Evolutionary conservation across 768 basidiomycete species (phyloP).

Genomic region (Phaeolepiota aurea): DNA sequence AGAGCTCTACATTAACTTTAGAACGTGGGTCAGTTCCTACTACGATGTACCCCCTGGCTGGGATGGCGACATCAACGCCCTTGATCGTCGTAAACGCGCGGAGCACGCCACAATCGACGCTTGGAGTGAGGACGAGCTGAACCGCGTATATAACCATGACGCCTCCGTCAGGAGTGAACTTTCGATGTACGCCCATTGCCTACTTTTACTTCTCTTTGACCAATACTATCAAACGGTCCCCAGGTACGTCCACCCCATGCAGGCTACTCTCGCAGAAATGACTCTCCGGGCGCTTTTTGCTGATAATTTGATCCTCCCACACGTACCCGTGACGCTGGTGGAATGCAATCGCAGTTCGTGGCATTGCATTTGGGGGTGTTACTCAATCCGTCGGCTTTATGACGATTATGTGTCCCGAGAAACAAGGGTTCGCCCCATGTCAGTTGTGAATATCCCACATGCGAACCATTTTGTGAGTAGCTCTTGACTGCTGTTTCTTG

Average conservation of each 20-base stretch:
- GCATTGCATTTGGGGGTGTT: conserved; percentile 15
- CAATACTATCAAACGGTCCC: not conserved
- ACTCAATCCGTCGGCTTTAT: conserved; percentile 10
- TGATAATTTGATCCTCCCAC: conserved; percentile 13
- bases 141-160: conserved; percentile 8
- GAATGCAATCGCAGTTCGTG: conserved; percentile 13
- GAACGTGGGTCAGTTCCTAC: conserved; percentile 20
- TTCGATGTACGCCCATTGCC: conserved; percentile 10
- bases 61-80: conserved; percentile 9
- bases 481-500: not conserved
- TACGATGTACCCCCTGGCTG: conserved; percentile 13
- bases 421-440: conserved; percentile 12
- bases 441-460: conserved; percentile 14
- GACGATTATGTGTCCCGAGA: conserved; percentile 11
- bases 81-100: conserved; percentile 14
- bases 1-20: conserved; percentile 14
- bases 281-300: conserved; percentile 14
- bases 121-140: conserved; percentile 14
- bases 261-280: conserved; percentile 10
- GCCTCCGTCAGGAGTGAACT: conserved; percentile 12
- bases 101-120: conserved; percentile 10
- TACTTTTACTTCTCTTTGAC: not conserved
- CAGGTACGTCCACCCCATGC: conserved; percentile 15
- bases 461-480: conserved; percentile 28
- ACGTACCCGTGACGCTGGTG: conserved; percentile 13